Conservation (phyloP, 495 filamentous ascomycete species). For the Talaromyces liani region DNA sequence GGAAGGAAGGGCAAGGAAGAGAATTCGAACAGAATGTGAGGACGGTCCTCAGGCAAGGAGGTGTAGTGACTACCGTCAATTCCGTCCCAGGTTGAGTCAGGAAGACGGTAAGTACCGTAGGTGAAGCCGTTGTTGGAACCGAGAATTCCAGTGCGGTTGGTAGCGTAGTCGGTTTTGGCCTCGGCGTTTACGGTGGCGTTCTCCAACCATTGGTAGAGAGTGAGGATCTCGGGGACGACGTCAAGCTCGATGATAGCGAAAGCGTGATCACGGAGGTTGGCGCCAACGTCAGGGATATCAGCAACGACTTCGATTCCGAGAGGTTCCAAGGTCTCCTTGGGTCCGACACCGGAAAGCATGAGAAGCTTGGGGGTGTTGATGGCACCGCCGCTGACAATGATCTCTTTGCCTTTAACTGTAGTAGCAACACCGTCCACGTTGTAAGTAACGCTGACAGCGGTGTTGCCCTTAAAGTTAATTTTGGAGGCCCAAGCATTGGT, state of each 20-base stretch:
- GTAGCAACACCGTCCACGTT: background rate
- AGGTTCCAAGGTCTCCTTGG: conserved; percentile 33
- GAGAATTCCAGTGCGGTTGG: background rate
- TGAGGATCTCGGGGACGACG: background rate
- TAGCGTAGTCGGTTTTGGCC: background rate
- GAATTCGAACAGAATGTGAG: conserved; percentile 9
- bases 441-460: conserved; percentile 8
- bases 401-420: conserved; percentile 30
- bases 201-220: background rate
- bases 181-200: background rate
- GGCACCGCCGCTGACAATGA: conserved; percentile 55
- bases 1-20: conserved; percentile 7
- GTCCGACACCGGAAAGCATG: conserved; percentile 57
- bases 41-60: conserved; percentile 8
- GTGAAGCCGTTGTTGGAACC: conserved; percentile 1
- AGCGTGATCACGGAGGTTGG: conserved; percentile 56
- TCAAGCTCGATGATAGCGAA: background rate
- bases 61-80: background rate
- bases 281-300: conserved; percentile 54
- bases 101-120: conserved; percentile 8
- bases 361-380: conserved; percentile 59
- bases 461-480: conserved; percentile 9
- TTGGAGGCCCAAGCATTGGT: conserved; percentile 6
- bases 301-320: conserved; percentile 43
- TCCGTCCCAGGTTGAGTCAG: conserved; percentile 7